phyloP scores from a whole-genome alignment of 306 rosid genomes.

The Rubus idaeus region DNA sequence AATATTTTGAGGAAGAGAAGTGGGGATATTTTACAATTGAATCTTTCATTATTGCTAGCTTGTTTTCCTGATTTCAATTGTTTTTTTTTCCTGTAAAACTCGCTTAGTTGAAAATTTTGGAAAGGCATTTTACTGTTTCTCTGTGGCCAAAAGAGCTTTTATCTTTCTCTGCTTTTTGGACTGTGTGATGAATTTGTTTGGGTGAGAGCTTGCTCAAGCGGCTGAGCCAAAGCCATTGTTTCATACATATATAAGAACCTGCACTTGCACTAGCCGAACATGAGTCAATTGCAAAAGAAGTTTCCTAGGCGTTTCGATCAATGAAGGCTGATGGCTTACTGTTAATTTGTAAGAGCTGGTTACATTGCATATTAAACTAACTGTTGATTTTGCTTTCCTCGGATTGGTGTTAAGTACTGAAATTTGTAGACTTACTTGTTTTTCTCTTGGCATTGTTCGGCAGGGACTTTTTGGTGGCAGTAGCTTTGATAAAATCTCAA shows the following conservation, averaged over 20 bases:
- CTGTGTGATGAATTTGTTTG: conserved; percentile 44
- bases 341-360: conserved; percentile 98
- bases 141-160: conserved; percentile 39
- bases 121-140: conserved; percentile 29
- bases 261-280: conserved; percentile 79
- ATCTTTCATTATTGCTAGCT: not conserved
- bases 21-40: conserved; percentile 10
- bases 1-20: conserved; percentile 11
- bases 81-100: not conserved
- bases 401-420: conserved; percentile 2
- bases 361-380: conserved; percentile 40
- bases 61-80: not conserved
- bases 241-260: conserved; percentile 79
- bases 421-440: conserved; percentile 27
- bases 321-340: conserved; percentile 90
- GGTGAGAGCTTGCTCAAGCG: conserved; percentile 70
- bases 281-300: conserved; percentile 89
- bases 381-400: not conserved
- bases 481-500: not conserved
- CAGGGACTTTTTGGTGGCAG: conserved; percentile 29
- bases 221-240: conserved; percentile 70
- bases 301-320: conserved; percentile 88
- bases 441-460: conserved; percentile 2
- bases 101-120: not conserved
- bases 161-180: conserved; percentile 25